Evolutionary conservation across 306 rosid genomes (phyloP).

Genomic region (Vigna unguiculata): DNA sequence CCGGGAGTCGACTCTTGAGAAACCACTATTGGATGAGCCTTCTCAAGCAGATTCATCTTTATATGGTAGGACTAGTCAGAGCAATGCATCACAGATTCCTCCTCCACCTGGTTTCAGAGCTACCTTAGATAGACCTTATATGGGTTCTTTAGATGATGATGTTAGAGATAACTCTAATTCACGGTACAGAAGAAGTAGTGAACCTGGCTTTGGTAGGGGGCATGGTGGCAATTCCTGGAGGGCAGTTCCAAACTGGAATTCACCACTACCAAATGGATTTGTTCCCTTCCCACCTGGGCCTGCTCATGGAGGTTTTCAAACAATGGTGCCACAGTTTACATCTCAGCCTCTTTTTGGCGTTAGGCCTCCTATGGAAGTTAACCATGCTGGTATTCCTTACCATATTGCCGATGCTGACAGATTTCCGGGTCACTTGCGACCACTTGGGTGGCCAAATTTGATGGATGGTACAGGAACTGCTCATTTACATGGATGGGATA

Average conservation of each 20-base stretch:
- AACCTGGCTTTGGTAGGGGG: constrained; percentile 77
- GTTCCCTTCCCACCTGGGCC: constrained; percentile 95
- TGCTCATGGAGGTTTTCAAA: constrained; percentile 88
- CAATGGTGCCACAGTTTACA: constrained; percentile 87
- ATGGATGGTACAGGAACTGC: constrained; percentile 95
- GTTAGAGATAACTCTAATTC: constrained; percentile 75
- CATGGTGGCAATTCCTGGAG: constrained; percentile 96
- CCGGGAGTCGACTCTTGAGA: constrained; percentile 68
- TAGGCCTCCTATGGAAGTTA: constrained; percentile 86
- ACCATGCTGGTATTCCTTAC: constrained; percentile 85
- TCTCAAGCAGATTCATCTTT: constrained; percentile 71
- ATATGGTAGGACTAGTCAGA: constrained; percentile 70
- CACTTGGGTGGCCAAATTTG: constrained; percentile 90
- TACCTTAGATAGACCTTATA: constrained; percentile 82
- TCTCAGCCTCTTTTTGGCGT: constrained; percentile 83
- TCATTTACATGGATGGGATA: constrained; percentile 94
- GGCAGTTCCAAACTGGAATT: constrained; percentile 85
- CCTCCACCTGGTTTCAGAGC: constrained; percentile 75
- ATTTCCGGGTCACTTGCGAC: constrained; percentile 87
- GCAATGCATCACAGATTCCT: constrained; percentile 61
- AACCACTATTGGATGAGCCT: constrained; percentile 68
- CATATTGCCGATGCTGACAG: constrained; percentile 91
- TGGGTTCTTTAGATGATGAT: constrained; percentile 83
- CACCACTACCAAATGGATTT: constrained; percentile 88
- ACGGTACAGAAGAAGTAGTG: constrained; percentile 80